Conservation (phyloP, 495 filamentous ascomycete species). For the Aspergillus cristatus region DNA sequence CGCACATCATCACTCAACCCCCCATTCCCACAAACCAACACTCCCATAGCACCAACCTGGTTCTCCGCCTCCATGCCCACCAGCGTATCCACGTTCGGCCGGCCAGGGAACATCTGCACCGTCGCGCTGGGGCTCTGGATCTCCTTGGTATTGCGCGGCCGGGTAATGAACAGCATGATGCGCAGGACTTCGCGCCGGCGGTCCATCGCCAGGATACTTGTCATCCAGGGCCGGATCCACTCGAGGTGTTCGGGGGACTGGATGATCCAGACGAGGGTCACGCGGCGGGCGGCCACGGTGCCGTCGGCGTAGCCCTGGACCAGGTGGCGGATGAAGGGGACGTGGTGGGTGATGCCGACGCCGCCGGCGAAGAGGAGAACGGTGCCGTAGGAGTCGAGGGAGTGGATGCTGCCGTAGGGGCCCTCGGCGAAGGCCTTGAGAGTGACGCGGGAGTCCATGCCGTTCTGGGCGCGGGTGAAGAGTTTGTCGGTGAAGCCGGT, state of each 20-base stretch:
- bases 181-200: conserved; percentile 67
- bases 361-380: conserved; percentile 85
- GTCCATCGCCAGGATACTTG: conserved; percentile 69
- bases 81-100: conserved; percentile 71
- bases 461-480: conserved; percentile 49
- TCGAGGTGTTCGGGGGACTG: conserved; percentile 79
- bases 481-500: conserved; percentile 82
- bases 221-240: conserved; percentile 95
- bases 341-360: conserved; percentile 88
- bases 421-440: conserved; percentile 66
- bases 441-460: conserved; percentile 35
- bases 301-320: conserved; percentile 63
- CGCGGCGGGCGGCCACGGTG: conserved; percentile 66
- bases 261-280: conserved; percentile 86
- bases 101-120: conserved; percentile 77
- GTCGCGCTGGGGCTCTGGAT: conserved; percentile 60
- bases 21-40: conserved; percentile 82
- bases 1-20: conserved; percentile 76
- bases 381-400: conserved; percentile 82
- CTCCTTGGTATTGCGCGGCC: conserved; percentile 63
- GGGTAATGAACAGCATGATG: conserved; percentile 80
- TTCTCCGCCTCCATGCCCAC: conserved; percentile 66
- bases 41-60: conserved; percentile 81
- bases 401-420: conserved; percentile 76
- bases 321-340: conserved; percentile 78